phyloP scores from a whole-genome alignment of 148 eudicot genomes.

The Dianthus caryophyllus region DNA sequence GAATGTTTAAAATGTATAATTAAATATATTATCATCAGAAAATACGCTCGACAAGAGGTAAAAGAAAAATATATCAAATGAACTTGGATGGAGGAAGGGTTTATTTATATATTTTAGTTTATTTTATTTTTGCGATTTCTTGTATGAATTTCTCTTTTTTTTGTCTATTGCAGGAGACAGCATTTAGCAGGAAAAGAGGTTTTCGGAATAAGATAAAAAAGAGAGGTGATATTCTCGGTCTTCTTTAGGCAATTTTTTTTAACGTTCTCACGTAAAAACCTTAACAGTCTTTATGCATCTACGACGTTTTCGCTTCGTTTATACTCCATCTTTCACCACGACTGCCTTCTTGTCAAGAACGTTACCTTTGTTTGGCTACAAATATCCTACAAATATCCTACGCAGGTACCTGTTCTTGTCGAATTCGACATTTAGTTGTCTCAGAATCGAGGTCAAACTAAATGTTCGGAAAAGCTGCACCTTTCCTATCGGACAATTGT shows the following conservation, averaged over 20 bases:
- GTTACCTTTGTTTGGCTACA: neutral
- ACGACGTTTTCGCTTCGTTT: neutral
- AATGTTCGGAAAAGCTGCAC: neutral
- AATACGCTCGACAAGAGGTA: too few relatives aligned
- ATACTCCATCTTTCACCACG: neutral
- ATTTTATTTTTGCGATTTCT: too few relatives aligned
- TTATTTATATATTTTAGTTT: too few relatives aligned
- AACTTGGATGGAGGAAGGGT: too few relatives aligned
- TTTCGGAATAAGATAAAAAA: constrained; percentile 86
- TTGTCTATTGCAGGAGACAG: constrained; percentile 64
- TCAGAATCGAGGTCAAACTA: neutral
- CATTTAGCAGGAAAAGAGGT: constrained; percentile 96
- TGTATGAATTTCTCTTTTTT: neutral
- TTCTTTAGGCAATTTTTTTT: neutral
- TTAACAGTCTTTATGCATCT: neutral
- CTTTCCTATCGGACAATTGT: neutral
- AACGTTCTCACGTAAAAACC: neutral
- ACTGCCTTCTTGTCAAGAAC: neutral
- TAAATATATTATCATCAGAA: too few relatives aligned
- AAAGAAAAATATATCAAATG: too few relatives aligned
- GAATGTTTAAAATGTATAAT: too few relatives aligned
- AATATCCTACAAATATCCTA: neutral
- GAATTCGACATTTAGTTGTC: neutral
- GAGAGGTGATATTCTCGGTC: constrained; percentile 42
- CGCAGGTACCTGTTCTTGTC: neutral